Conservation (phyloP, 805 yeast genomes). For the Hanseniaspora guilliermondii region DNA sequence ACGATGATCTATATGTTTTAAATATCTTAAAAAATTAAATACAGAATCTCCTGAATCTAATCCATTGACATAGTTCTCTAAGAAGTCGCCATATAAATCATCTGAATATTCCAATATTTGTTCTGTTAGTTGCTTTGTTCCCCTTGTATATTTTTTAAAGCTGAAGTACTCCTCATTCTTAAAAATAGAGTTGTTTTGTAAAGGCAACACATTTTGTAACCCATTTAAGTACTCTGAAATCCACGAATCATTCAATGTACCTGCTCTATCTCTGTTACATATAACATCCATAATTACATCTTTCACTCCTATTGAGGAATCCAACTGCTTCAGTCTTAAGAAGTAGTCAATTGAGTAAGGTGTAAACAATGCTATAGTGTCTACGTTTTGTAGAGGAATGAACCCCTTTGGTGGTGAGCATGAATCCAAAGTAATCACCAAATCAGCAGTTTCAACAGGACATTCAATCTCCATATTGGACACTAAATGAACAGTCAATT, state of each 20-base stretch:
- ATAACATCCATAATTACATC: constrained; percentile 4
- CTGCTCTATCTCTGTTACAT: constrained; percentile 6
- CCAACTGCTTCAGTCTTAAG: not conserved
- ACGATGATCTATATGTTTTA: not conserved
- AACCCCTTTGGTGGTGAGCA: constrained; percentile 20
- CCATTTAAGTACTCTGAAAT: constrained; percentile 3
- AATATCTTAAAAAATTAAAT: constrained; percentile 6
- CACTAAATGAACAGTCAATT: constrained; percentile 33
- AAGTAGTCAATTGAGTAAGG: constrained; percentile 9
- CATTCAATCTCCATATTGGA: constrained; percentile 28
- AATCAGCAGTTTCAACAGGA: constrained; percentile 15
- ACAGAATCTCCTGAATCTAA: constrained; percentile 9
- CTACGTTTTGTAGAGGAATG: not conserved
- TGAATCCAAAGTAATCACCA: constrained; percentile 45
- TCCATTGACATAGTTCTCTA: constrained; percentile 7
- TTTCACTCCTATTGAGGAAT: not conserved
- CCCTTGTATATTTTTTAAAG: not conserved
- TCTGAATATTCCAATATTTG: constrained; percentile 4
- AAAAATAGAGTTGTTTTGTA: not conserved
- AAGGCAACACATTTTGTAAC: not conserved
- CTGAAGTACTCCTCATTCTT: not conserved
- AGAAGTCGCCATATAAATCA: constrained; percentile 7
- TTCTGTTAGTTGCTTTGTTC: not conserved
- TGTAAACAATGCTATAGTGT: not conserved
- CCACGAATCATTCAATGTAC: constrained; percentile 5